phyloP scores from a whole-genome alignment of 2,329 filamentous ascomycete species.

The Botrytis pseudocinerea region DNA sequence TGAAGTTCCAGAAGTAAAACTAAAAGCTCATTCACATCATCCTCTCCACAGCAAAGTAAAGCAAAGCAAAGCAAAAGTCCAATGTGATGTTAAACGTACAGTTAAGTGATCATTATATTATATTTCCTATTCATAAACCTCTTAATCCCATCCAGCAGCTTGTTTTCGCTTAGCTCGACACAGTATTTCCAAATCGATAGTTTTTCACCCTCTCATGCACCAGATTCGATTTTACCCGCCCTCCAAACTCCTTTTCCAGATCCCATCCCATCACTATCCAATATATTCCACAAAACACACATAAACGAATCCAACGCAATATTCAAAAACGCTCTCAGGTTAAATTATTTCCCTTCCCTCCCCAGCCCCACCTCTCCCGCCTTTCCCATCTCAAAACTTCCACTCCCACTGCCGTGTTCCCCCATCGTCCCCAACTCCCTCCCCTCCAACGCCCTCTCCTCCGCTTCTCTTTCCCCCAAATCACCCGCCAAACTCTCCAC shows the following conservation, averaged over 20 bases:
- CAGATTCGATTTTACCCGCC: not conserved
- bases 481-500: constrained; percentile 37
- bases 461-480: constrained; percentile 25
- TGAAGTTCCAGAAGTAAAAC: not conserved
- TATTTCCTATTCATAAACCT: not conserved
- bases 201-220: not conserved
- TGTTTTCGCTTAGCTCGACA: not conserved
- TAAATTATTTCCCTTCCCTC: not conserved
- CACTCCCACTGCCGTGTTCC: not conserved
- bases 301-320: not conserved
- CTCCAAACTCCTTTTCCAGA: not conserved
- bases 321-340: not conserved
- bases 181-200: not conserved
- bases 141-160: not conserved
- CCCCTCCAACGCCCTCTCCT: constrained; percentile 14
- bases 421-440: not conserved
- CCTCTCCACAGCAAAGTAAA: not conserved
- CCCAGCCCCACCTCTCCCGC: not conserved
- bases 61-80: not conserved
- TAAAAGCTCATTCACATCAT: not conserved
- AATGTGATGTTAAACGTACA: not conserved
- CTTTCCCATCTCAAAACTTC: constrained; percentile 4
- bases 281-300: not conserved
- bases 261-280: not conserved
- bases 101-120: not conserved